These are phyloP conservation scores for Cetradonia linearis DNA, from an alignment of 495 filamentous ascomycete genomes.

Conservation along the genomic window DNA sequence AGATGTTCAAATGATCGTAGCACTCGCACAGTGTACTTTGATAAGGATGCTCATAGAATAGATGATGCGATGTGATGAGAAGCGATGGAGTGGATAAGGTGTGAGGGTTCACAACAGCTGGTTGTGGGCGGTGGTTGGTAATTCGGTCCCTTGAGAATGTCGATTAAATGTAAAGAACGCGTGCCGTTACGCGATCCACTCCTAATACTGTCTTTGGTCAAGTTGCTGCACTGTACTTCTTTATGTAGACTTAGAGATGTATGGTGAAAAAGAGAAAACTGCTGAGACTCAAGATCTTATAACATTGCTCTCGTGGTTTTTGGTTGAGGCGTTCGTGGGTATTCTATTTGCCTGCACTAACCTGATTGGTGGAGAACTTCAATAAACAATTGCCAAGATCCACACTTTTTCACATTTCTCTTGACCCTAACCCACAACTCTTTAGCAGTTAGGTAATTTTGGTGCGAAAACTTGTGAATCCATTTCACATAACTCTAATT, in stretches of 20 bases:
- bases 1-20: neutral
- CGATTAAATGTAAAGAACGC: constrained; percentile 22
- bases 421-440: neutral
- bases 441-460: neutral
- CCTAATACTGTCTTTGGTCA: neutral
- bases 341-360: constrained; percentile 11
- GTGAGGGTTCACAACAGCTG: neutral
- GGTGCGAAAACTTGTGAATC: neutral
- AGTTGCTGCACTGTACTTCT: neutral
- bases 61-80: constrained; percentile 1
- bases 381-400: constrained; percentile 18
- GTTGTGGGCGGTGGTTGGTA: constrained; percentile 14
- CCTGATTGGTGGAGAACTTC: constrained; percentile 12
- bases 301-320: neutral
- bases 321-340: constrained; percentile 1
- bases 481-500: too few relatives aligned
- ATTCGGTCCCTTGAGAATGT: constrained; percentile 16
- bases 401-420: neutral
- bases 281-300: neutral
- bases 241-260: neutral
- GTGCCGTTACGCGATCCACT: constrained; percentile 19
- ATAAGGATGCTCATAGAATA: neutral
- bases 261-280: neutral
- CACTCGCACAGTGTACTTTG: constrained; percentile 3
- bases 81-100: constrained; percentile 6